phyloP scores from a whole-genome alignment of 495 filamentous ascomycete species.

The Penicillium mononematosum region DNA sequence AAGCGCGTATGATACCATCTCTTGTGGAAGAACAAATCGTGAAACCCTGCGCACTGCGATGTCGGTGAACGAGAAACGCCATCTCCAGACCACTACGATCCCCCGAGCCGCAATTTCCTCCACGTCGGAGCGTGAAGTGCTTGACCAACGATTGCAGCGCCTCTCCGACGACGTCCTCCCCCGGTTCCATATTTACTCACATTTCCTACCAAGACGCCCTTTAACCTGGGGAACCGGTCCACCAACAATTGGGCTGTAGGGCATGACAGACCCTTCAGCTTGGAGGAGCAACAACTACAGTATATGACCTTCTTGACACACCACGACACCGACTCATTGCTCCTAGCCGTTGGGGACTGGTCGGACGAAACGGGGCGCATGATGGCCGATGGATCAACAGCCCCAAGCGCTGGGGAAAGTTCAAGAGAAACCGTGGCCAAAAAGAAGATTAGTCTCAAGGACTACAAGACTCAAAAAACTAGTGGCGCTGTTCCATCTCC shows the following conservation, averaged over 20 bases:
- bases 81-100: constrained; percentile 30
- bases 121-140: constrained; percentile 32
- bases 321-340: constrained; percentile 45
- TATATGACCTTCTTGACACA: constrained; percentile 56
- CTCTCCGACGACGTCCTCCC: constrained; percentile 48
- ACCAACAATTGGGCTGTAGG: constrained; percentile 52
- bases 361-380: constrained; percentile 50
- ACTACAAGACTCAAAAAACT: constrained; percentile 50
- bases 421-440: constrained; percentile 29
- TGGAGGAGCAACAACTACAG: constrained; percentile 52
- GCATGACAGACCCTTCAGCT: constrained; percentile 45
- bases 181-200: constrained; percentile 50
- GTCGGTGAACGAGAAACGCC: constrained; percentile 44
- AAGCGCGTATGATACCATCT: constrained; percentile 20
- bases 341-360: constrained; percentile 52
- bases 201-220: constrained; percentile 45
- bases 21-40: constrained; percentile 21
- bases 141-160: constrained; percentile 43
- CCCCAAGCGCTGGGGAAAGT: constrained; percentile 34
- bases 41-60: constrained; percentile 41
- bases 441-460: constrained; percentile 52
- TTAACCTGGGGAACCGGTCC: constrained; percentile 38
- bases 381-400: constrained; percentile 41
- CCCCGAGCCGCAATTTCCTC: constrained; percentile 23
- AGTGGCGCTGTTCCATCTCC: constrained; percentile 26